Evolutionary conservation across 495 filamentous ascomycete species (phyloP).

Genomic region (Thozetella sp.): DNA sequence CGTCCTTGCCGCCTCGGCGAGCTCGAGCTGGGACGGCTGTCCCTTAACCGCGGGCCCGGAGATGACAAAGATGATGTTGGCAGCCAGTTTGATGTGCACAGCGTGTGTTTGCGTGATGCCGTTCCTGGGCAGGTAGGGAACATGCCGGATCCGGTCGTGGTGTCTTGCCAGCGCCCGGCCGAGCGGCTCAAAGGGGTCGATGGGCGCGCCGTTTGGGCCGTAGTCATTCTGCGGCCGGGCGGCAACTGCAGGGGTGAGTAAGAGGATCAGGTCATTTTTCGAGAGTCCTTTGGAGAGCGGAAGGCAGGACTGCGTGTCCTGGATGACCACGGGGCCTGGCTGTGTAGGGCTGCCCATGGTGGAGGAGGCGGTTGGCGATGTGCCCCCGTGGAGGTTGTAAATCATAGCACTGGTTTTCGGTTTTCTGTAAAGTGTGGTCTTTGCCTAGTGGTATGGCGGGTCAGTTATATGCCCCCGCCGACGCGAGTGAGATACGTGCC

Average conservation of each 20-base stretch:
- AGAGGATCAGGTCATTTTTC: constrained; percentile 53
- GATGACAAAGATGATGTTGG: constrained; percentile 56
- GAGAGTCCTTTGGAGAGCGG: constrained; percentile 39
- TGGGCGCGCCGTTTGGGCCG: constrained; percentile 13
- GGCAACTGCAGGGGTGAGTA: constrained; percentile 61
- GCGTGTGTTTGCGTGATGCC: constrained; percentile 61
- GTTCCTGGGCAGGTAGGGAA: constrained; percentile 57
- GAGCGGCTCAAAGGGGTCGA: constrained; percentile 63
- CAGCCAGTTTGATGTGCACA: constrained; percentile 59
- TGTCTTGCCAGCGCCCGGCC: constrained; percentile 54
- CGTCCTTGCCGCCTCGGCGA: constrained; percentile 40
- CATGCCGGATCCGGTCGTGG: constrained; percentile 60
- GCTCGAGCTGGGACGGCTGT: constrained; percentile 38
- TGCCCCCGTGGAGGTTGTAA: neutral
- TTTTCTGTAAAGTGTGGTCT: too few species aligned
- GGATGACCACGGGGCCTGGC: constrained; percentile 18
- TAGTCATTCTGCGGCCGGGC: constrained; percentile 29
- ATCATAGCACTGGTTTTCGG: too few species aligned
- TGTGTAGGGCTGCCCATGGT: constrained; percentile 4
- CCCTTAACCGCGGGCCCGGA: constrained; percentile 35
- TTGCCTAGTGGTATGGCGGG: too few species aligned
- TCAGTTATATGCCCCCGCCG: too few species aligned
- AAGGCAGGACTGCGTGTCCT: constrained; percentile 36
- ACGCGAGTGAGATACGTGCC: too few species aligned
- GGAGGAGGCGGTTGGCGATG: neutral